Evolutionary conservation across 2,329 filamentous ascomycete genomes (phyloP).

Genomic region (Scopulariopsis brevicaulis): DNA sequence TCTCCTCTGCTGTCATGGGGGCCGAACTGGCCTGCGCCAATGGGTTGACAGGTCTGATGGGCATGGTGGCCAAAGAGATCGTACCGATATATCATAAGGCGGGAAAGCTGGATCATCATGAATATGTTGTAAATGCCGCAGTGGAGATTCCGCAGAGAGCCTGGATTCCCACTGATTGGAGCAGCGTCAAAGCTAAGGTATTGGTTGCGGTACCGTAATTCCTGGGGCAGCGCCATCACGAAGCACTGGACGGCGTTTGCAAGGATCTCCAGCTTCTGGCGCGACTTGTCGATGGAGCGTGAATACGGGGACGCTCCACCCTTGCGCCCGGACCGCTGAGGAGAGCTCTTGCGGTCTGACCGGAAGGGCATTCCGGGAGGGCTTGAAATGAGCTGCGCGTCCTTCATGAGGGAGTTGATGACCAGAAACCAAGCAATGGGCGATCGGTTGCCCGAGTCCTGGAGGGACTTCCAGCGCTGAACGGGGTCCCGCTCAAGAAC

Average conservation of each 20-base stretch:
- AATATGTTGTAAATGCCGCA: constrained; percentile 18
- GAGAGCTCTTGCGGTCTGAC: not conserved
- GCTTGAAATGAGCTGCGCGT: constrained; percentile 20
- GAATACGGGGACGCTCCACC: not conserved
- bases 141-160: constrained; percentile 13
- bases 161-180: constrained; percentile 3
- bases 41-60: not conserved
- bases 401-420: constrained; percentile 24
- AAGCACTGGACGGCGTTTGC: constrained; percentile 19
- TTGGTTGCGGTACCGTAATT: constrained; percentile 17
- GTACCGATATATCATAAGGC: constrained; percentile 20
- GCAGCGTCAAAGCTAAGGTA: constrained; percentile 15
- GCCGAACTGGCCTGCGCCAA: not conserved
- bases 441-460: constrained; percentile 17
- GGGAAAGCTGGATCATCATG: constrained; percentile 20
- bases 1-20: not conserved
- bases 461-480: constrained; percentile 18
- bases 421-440: constrained; percentile 25
- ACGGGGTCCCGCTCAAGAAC: constrained; percentile 17
- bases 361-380: constrained; percentile 12
- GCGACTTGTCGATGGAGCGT: constrained; percentile 7
- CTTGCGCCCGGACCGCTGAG: not conserved
- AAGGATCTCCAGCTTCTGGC: constrained; percentile 15
- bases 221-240: constrained; percentile 14
- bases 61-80: constrained; percentile 14